Percentiles rank a stretch among this genome's conserved stretches.
These are phyloP conservation scores for Pyricularia sp. DNA, from an alignment of 2,329 filamentous ascomycete genomes.

Conservation along the genomic window DNA sequence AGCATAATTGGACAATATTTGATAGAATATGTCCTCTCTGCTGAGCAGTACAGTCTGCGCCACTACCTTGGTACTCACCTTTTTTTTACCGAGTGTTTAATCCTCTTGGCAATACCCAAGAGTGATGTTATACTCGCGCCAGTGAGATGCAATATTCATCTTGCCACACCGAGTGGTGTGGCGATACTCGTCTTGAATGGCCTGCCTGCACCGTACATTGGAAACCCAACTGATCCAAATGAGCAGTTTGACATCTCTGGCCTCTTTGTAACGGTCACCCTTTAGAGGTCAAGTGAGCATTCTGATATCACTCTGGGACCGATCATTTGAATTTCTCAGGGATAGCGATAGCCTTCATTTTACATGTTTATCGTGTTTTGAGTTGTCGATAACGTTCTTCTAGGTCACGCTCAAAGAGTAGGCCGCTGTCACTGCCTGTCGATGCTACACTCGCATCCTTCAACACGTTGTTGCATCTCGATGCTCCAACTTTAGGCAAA, in stretches of 20 bases:
- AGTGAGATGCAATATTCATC: neutral
- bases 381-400: neutral
- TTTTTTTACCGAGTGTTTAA: neutral
- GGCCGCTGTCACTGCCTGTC: no score
- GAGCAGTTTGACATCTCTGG: neutral
- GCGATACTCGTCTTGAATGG: neutral
- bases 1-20: neutral
- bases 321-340: neutral
- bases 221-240: neutral
- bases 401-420: no score
- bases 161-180: neutral
- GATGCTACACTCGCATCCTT: neutral
- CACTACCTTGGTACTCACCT: neutral
- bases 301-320: neutral
- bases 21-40: neutral
- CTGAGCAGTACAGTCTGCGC: neutral
- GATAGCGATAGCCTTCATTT: no score
- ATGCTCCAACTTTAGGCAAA: constrained; percentile 5
- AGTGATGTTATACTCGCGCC: no score
- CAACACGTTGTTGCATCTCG: neutral
- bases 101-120: no score
- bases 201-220: no score
- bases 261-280: no score
- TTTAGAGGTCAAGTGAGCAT: neutral
- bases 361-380: neutral